Base-by-base conservation (phyloP, 768 basidiomycete genomes). In the Rhizopogon rudus region DNA sequence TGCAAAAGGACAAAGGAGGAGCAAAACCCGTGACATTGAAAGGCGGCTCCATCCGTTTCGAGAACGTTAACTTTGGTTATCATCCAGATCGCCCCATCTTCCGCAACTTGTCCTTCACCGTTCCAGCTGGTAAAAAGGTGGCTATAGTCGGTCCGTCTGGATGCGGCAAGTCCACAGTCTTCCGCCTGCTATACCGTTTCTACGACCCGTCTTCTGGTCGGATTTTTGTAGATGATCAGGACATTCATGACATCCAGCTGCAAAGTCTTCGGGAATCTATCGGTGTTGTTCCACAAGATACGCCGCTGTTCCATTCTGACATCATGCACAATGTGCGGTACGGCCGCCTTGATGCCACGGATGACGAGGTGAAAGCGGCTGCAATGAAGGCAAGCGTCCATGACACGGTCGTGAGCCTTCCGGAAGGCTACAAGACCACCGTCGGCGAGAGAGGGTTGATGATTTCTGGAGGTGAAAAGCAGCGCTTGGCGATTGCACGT, bases 391-490 rank as follows among this genome's bases (percentile, higher is more conserved):
- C 97, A 40, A 92, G 91, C 62, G 89, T 98, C 20, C 87, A 93
- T 62, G 74, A 87, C 13, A 85, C 91, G 3, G 81, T 99, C 54
- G 74, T 80, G 74, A 76, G 81, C 37, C 72, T 99, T 35, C 94
- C 95, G 0, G 91, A 94, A 5, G 86, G 87, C 54, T 99, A 97
- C 68, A 64, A 72, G 40, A 98, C 97, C 2, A 88, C 88, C 63
- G 97, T 99, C 22, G 97, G 97, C 1, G 97, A 99, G 72, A 75
- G 97, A 40, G 97, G 97, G 5, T 69, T 98, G 66, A 99, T 99
- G 97, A 92, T 99, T 46, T 95, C 92, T 39, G 97, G 97, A 0
- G 97, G 97, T 1, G 97, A 99, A 79, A 99, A 99, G 72, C 97
- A 99, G 76, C 73, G 97, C 50, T 71, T 99, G 62, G 97, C 97